A percentile compares a stretch with the other conserved stretches of the same genome.
phyloP scores from a whole-genome alignment of 192 early-diverging fungal genomes.

The Rhizoclosmatium sp. region DNA sequence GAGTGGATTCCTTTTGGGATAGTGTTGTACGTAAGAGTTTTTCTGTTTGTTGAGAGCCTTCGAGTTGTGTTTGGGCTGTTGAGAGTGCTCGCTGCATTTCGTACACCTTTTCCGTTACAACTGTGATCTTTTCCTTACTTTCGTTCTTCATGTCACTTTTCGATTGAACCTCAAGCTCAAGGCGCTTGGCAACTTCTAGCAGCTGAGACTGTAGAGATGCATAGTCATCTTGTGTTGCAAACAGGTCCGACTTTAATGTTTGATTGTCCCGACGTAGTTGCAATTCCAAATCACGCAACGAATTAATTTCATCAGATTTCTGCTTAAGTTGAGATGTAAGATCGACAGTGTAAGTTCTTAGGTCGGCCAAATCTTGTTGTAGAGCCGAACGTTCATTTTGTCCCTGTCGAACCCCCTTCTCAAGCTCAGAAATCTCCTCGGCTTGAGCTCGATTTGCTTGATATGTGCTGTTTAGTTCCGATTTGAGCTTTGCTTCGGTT shows the following conservation, averaged over 20 bases:
- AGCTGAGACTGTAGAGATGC: slow-evolving; percentile 40
- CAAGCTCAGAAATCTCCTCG: slow-evolving; percentile 19
- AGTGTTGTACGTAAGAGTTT: slow-evolving; percentile 36
- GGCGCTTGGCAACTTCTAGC: slow-evolving; percentile 40
- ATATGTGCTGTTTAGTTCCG: slow-evolving; percentile 44
- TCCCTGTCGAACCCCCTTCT: slow-evolving; percentile 29
- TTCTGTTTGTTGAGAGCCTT: slow-evolving; percentile 48
- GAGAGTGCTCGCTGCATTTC: slow-evolving; percentile 46
- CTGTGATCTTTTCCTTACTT: slow-evolving; percentile 51
- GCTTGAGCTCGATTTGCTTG: slow-evolving; percentile 25
- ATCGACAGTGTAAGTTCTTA: slow-evolving; percentile 29
- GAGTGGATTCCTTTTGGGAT: slow-evolving; percentile 46
- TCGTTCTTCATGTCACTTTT: slow-evolving; percentile 47
- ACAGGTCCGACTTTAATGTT: slow-evolving; percentile 37
- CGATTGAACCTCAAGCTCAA: slow-evolving; percentile 42
- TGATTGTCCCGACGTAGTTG: slow-evolving; percentile 40
- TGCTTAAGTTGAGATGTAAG: slow-evolving; percentile 25
- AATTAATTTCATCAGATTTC: slow-evolving; percentile 34
- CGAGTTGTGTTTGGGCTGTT: slow-evolving; percentile 53
- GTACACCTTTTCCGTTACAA: slow-evolving; percentile 52
- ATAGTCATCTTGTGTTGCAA: slow-evolving; percentile 31
- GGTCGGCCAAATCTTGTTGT: slow-evolving; percentile 43
- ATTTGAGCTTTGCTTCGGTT: slow-evolving; percentile 47
- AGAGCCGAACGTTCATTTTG: slow-evolving; percentile 35
- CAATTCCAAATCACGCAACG: slow-evolving; percentile 29